Conservation (phyloP, 345 rosid species). For the Sapria himalayana region DNA sequence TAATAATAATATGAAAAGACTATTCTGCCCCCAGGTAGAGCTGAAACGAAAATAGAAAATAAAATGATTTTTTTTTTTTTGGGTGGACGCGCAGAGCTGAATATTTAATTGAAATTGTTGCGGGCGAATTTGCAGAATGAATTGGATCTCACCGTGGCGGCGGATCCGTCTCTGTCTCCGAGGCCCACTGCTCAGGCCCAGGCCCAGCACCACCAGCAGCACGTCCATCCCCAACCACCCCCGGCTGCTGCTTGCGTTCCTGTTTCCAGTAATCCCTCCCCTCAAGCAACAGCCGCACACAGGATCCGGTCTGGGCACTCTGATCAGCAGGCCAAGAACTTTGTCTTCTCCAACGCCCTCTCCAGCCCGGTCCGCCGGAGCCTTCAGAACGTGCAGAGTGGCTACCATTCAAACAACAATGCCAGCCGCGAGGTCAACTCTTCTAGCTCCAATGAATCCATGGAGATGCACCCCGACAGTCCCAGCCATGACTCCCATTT, state of each 20-base stretch:
- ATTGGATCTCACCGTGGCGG: constrained; percentile 40
- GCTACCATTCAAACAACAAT: constrained; percentile 11
- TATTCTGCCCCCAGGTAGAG: no score
- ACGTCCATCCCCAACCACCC: constrained; percentile 18
- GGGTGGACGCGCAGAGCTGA: no score
- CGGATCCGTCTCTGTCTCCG: constrained; percentile 34
- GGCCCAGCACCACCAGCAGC: constrained; percentile 15
- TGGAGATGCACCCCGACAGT: constrained; percentile 40
- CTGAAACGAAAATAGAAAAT: no score
- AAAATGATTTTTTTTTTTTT: no score
- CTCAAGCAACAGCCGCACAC: constrained; percentile 9
- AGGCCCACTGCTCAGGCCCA: constrained; percentile 21
- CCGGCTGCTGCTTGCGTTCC: constrained; percentile 12
- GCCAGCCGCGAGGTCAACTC: constrained; percentile 11
- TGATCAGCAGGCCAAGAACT: constrained; percentile 29
- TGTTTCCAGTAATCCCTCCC: constrained; percentile 18
- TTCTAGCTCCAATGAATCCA: constrained; percentile 19
- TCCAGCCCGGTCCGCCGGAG: constrained; percentile 56
- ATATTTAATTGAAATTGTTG: no score
- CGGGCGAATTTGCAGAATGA: constrained; percentile 59
- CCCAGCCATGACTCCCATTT: constrained; percentile 18
- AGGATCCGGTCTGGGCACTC: constrained; percentile 16
- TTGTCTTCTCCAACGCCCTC: constrained; percentile 30
- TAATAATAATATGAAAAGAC: no score
- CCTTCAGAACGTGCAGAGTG: constrained; percentile 29